Evolutionary conservation across 164 flowering plant species (phyloP).

Genomic region (Kalanchoe fedtschenkoi): DNA sequence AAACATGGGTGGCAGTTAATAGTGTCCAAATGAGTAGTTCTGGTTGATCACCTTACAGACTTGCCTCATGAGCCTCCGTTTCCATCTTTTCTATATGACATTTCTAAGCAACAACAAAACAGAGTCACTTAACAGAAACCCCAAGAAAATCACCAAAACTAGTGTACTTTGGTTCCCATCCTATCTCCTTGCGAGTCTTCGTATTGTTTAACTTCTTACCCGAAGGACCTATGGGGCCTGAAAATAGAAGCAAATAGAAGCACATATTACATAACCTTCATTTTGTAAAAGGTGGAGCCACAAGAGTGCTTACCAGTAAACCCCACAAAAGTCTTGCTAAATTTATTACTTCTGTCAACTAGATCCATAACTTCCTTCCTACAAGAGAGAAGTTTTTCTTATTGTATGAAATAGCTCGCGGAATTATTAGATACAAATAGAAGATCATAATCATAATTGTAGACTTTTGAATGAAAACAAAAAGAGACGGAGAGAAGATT

Average conservation of each 20-base stretch:
- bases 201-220: slow-evolving; percentile 64
- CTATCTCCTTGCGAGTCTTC: slow-evolving; percentile 52
- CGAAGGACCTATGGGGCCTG: slow-evolving; percentile 53
- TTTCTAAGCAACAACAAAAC: background rate
- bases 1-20: background rate
- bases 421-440: background rate
- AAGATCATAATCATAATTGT: background rate
- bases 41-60: background rate
- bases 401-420: background rate
- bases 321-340: slow-evolving; percentile 44
- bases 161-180: slow-evolving; percentile 70
- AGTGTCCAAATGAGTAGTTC: background rate
- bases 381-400: slow-evolving; percentile 11
- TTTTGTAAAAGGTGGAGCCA: background rate
- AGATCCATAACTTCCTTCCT: slow-evolving; percentile 84
- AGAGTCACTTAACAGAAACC: slow-evolving; percentile 11
- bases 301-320: slow-evolving; percentile 38
- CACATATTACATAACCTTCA: background rate
- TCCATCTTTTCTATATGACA: background rate
- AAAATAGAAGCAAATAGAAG: background rate
- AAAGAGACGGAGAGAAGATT: background rate
- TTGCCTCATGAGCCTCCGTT: background rate
- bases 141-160: slow-evolving; percentile 58
- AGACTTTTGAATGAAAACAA: no score
- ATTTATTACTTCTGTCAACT: slow-evolving; percentile 68